phyloP scores from a whole-genome alignment of 805 yeast species.

The Grigorovia transvaalensis region DNA sequence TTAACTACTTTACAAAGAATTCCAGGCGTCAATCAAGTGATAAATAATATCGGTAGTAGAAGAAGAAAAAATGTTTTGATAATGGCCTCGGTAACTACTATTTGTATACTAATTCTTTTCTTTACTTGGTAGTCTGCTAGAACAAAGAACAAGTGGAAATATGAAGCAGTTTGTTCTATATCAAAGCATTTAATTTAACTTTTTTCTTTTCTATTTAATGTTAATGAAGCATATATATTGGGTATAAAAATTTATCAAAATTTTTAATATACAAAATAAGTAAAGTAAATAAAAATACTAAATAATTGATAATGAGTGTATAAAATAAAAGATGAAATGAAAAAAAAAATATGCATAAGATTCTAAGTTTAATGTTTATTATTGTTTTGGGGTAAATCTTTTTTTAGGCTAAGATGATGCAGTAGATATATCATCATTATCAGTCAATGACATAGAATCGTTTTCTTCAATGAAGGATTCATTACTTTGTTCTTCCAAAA shows the following conservation, averaged over 20 bases:
- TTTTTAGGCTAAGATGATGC: constrained; percentile 11
- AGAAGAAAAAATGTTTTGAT: constrained; percentile 81
- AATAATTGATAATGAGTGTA: neutral
- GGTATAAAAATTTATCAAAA: neutral
- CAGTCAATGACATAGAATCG: constrained; percentile 8
- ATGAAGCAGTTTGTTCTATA: too few species aligned
- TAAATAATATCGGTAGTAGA: constrained; percentile 75
- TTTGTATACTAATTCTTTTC: constrained; percentile 62
- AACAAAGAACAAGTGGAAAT: too few species aligned
- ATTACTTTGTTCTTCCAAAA: constrained; percentile 21
- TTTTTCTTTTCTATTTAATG: neutral
- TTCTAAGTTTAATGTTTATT: neutral
- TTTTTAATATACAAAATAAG: neutral
- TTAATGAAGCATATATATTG: neutral
- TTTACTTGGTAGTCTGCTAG: constrained; percentile 32
- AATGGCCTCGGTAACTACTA: constrained; percentile 60
- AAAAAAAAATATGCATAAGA: neutral
- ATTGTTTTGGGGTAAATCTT: too few species aligned
- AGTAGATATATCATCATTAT: constrained; percentile 10
- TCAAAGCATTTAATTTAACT: too few species aligned
- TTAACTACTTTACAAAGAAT: constrained; percentile 51
- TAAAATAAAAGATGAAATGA: neutral
- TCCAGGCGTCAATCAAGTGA: constrained; percentile 74
- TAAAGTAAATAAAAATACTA: too few species aligned
- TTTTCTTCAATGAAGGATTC: constrained; percentile 16